Percentiles rank a stretch among this genome's conserved stretches.
These are phyloP conservation scores for Didymella glomerata DNA, from an alignment of 2,329 filamentous ascomycete genomes.

Conservation along the genomic window DNA sequence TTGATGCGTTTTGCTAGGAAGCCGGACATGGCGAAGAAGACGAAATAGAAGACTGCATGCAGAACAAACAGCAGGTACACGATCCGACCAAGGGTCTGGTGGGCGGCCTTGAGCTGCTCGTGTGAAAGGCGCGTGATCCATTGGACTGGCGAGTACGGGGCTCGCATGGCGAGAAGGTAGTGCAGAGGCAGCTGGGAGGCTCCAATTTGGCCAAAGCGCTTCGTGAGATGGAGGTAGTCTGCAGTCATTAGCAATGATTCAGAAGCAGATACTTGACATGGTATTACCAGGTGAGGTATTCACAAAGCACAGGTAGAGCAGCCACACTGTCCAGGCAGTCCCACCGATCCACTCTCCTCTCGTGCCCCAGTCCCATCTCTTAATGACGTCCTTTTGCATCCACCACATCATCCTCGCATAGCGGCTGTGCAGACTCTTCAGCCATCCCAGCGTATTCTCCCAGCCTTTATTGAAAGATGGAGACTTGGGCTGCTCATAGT, in stretches of 20 bases:
- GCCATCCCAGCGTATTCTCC: slow-evolving; percentile 35
- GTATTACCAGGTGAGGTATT: slow-evolving; percentile 54
- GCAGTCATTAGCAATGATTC: neutral
- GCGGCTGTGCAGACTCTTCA: slow-evolving; percentile 32
- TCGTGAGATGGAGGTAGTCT: slow-evolving; percentile 72
- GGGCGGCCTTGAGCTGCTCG: slow-evolving; percentile 63
- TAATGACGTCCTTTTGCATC: slow-evolving; percentile 55
- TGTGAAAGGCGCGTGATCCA: slow-evolving; percentile 63
- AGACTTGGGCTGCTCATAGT: slow-evolving; percentile 51
- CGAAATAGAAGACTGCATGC: slow-evolving; percentile 65
- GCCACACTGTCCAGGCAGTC: slow-evolving; percentile 61
- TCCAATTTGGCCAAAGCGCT: slow-evolving; percentile 66
- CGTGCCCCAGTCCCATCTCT: slow-evolving; percentile 60
- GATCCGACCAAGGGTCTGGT: slow-evolving; percentile 66
- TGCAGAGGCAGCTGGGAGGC: slow-evolving; percentile 67
- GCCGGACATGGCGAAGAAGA: slow-evolving; percentile 63
- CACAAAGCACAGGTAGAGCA: slow-evolving; percentile 60
- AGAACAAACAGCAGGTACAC: slow-evolving; percentile 60
- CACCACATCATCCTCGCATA: slow-evolving; percentile 52
- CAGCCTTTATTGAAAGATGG: slow-evolving; percentile 51
- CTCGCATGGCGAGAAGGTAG: slow-evolving; percentile 63
- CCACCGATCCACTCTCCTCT: slow-evolving; percentile 61
- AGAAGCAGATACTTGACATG: neutral
- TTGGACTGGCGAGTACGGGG: slow-evolving; percentile 61
- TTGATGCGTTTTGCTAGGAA: slow-evolving; percentile 63